phyloP scores from a whole-genome alignment of 495 filamentous ascomycete genomes.

The Aspergillus leporis region DNA sequence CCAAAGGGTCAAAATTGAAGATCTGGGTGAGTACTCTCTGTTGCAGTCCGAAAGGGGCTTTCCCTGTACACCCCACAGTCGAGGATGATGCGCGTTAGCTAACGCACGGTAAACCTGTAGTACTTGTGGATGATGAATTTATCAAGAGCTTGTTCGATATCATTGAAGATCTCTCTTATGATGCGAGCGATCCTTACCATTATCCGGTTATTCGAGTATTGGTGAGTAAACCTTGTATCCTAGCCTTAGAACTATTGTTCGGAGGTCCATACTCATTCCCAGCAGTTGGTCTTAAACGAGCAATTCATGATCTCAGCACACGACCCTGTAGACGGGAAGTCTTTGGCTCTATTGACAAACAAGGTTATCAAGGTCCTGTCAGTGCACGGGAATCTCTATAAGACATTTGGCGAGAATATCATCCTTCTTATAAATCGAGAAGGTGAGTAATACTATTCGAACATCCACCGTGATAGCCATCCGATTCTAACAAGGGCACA shows the following conservation, averaged over 20 bases:
- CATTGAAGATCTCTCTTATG: constrained; percentile 86
- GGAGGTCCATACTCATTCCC: constrained; percentile 14
- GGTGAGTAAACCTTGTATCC: constrained; percentile 50
- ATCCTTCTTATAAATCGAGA: constrained; percentile 95
- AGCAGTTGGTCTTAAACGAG: constrained; percentile 91
- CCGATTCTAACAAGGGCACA: constrained; percentile 28
- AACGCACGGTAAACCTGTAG: constrained; percentile 27
- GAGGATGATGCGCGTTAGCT: constrained; percentile 2
- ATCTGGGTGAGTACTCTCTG: constrained; percentile 59
- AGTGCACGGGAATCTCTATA: constrained; percentile 73
- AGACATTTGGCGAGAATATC: constrained; percentile 97
- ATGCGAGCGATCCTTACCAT: constrained; percentile 92
- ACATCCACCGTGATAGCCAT: background rate
- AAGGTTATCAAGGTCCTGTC: constrained; percentile 89
- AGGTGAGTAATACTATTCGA: constrained; percentile 44
- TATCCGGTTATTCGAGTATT: constrained; percentile 92
- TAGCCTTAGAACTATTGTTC: background rate
- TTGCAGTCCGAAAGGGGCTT: background rate
- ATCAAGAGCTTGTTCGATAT: constrained; percentile 81
- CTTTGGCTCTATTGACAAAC: constrained; percentile 69
- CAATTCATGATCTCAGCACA: constrained; percentile 87
- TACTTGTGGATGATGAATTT: constrained; percentile 79
- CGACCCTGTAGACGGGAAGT: constrained; percentile 45
- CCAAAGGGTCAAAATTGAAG: constrained; percentile 74
- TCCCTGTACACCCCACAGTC: background rate